Conservation (phyloP, 108 stramenopile genomes). For the Conticribra weissflogii region DNA sequence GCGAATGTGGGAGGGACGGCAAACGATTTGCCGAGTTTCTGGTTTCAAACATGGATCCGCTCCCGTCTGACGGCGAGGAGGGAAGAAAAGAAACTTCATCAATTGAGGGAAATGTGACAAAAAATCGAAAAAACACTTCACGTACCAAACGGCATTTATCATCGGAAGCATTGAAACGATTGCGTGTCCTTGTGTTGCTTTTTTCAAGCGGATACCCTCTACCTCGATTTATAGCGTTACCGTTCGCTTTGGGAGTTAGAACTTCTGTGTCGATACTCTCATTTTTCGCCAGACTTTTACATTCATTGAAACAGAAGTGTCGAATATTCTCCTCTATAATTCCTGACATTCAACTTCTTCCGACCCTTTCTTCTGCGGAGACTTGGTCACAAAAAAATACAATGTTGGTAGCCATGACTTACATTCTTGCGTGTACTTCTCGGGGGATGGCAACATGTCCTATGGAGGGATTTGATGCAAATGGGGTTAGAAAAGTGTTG, state of each 20-base stretch:
- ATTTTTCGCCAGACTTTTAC: constrained; percentile 38
- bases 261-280: constrained; percentile 50
- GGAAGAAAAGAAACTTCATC: no score
- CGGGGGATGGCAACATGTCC: constrained; percentile 85
- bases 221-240: constrained; percentile 59
- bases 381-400: constrained; percentile 92
- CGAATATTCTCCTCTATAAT: constrained; percentile 18
- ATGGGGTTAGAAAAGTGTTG: constrained; percentile 66
- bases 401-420: constrained; percentile 90
- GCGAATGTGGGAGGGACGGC: constrained; percentile 54
- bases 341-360: constrained; percentile 51
- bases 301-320: constrained; percentile 9
- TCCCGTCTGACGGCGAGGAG: not conserved
- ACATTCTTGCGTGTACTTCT: constrained; percentile 83
- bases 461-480: constrained; percentile 87
- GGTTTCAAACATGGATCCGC: constrained; percentile 17
- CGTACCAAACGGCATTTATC: constrained; percentile 26
- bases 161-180: constrained; percentile 35
- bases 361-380: constrained; percentile 73
- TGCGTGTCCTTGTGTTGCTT: constrained; percentile 56
- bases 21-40: constrained; percentile 50
- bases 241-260: constrained; percentile 69
- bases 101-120: not conserved
- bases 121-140: constrained; percentile 1
- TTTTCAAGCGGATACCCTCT: constrained; percentile 83